Evolutionary conservation across 441 rosid species (phyloP).

Genomic region (Raphanus hybrid): DNA sequence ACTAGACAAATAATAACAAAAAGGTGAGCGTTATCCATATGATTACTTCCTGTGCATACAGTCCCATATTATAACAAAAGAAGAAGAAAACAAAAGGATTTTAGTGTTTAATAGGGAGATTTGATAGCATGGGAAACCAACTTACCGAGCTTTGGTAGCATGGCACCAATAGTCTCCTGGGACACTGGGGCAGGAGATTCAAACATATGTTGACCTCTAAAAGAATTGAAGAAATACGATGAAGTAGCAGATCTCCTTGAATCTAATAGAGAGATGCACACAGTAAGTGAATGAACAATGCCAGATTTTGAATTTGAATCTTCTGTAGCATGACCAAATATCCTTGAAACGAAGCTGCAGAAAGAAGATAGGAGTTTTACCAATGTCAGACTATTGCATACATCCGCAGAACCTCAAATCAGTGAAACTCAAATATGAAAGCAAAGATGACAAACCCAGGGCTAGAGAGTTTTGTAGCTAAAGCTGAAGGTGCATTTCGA

Average conservation of each 20-base stretch:
- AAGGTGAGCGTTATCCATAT: constrained; percentile 16
- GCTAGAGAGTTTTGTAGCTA: constrained; percentile 89
- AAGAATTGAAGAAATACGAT: constrained; percentile 82
- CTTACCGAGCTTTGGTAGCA: constrained; percentile 96
- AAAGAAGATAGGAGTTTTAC: constrained; percentile 21
- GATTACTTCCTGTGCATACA: constrained; percentile 10
- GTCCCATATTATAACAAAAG: constrained; percentile 7
- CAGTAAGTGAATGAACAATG: constrained; percentile 91
- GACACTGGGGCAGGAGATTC: constrained; percentile 80
- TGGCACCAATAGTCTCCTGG: constrained; percentile 85
- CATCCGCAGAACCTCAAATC: constrained; percentile 22
- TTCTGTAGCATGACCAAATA: constrained; percentile 89
- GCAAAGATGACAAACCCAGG: constrained; percentile 60
- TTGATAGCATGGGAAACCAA: constrained; percentile 20
- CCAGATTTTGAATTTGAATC: constrained; percentile 93
- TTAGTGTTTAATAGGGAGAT: constrained; percentile 3
- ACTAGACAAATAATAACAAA: constrained; percentile 24
- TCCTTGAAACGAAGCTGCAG: constrained; percentile 88
- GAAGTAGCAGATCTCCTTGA: constrained; percentile 80
- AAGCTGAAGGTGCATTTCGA: constrained; percentile 85
- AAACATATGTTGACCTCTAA: constrained; percentile 81
- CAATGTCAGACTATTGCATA: constrained; percentile 15
- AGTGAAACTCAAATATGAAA: constrained; percentile 26
- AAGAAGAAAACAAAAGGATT: background rate
- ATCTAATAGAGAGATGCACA: constrained; percentile 95